Percentiles rank a stretch among this genome's conserved stretches.
phyloP scores from a whole-genome alignment of 352 stramenopile genomes.

The Pythium chondricola region DNA sequence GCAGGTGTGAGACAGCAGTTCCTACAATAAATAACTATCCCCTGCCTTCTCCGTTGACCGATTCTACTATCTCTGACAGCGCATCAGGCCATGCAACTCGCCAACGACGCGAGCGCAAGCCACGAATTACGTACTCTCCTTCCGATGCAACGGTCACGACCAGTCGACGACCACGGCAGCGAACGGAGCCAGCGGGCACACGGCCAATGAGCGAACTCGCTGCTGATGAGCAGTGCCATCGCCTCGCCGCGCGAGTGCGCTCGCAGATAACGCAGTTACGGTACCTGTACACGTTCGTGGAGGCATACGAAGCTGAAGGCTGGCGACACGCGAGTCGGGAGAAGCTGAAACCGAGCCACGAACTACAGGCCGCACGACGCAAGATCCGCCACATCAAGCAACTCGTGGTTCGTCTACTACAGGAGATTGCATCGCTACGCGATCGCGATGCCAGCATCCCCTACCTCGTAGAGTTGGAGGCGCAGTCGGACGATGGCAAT shows the following conservation, averaged over 20 bases:
- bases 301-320: constrained; percentile 78
- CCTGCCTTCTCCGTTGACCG: no score
- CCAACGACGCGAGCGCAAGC: constrained; percentile 14
- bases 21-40: no score
- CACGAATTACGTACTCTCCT: constrained; percentile 13
- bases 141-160: no score
- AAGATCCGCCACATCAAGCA: constrained; percentile 59
- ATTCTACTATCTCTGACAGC: no score
- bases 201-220: no score
- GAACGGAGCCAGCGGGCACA: no score
- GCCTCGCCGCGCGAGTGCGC: constrained; percentile 16
- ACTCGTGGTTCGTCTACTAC: constrained; percentile 36
- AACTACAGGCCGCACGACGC: constrained; percentile 38
- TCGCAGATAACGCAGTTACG: constrained; percentile 18
- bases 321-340: constrained; percentile 70
- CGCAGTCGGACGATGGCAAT: not conserved
- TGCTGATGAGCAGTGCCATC: constrained; percentile 14
- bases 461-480: constrained; percentile 28
- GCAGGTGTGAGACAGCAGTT: no score
- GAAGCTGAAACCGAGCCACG: constrained; percentile 77
- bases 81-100: no score
- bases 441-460: constrained; percentile 45
- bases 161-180: not conserved
- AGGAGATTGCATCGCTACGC: constrained; percentile 28
- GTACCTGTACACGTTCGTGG: constrained; percentile 72